Conservation (phyloP, 2,329 filamentous ascomycete species). For the Dactylellina parvicollis region DNA sequence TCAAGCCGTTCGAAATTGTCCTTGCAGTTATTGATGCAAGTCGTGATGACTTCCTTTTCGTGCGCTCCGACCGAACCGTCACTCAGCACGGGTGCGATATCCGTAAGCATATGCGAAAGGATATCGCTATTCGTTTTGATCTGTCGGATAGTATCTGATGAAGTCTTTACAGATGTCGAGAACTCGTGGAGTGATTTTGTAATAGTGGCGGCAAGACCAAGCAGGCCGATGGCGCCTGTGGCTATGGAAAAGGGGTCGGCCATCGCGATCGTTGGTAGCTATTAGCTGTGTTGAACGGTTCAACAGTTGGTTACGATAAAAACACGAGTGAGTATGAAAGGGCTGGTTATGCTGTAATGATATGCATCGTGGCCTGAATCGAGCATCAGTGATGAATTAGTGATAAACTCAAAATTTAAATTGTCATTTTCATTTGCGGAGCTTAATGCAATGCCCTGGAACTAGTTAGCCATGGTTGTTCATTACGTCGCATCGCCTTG, state of each 20-base stretch:
- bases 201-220: slow-evolving; percentile 25
- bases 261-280: slow-evolving; percentile 2
- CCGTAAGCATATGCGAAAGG: slow-evolving; percentile 42
- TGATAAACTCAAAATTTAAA: too few relatives aligned
- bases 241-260: slow-evolving; percentile 48
- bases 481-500: too few relatives aligned
- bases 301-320: too few relatives aligned
- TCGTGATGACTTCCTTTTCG: slow-evolving; percentile 43
- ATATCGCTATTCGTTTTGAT: slow-evolving; percentile 41
- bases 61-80: slow-evolving; percentile 31
- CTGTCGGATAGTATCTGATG: slow-evolving; percentile 36
- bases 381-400: too few relatives aligned
- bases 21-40: slow-evolving; percentile 41
- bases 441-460: too few relatives aligned
- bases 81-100: slow-evolving; percentile 36
- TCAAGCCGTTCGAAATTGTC: slow-evolving; percentile 41
- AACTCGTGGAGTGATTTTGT: slow-evolving; percentile 47
- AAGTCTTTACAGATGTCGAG: slow-evolving; percentile 34
- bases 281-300: not conserved
- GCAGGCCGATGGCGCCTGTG: slow-evolving; percentile 26
- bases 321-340: too few relatives aligned
- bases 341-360: too few relatives aligned
- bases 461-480: too few relatives aligned
- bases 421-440: too few relatives aligned
- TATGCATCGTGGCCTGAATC: too few relatives aligned